These are phyloP conservation scores for Micromonas commoda DNA, from an alignment of 139 green algal genomes.

Conservation along the genomic window DNA sequence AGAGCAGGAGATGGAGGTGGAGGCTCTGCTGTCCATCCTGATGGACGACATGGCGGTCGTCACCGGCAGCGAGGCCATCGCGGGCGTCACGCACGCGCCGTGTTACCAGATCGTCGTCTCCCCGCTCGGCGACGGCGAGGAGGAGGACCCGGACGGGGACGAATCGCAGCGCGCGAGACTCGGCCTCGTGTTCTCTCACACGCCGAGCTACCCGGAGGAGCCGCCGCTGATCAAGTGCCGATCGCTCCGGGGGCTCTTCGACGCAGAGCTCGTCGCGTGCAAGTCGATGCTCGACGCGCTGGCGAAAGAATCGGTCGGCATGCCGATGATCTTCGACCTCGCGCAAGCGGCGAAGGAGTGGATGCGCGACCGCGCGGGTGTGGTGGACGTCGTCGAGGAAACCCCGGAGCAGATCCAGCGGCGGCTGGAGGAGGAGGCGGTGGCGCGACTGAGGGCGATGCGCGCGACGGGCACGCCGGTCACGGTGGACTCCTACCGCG, in stretches of 20 bases:
- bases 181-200: constrained; percentile 32
- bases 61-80: background rate
- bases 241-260: background rate
- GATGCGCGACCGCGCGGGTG: background rate
- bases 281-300: background rate
- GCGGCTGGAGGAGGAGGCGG: constrained; percentile 21
- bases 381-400: background rate
- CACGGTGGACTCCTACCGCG: constrained; percentile 24
- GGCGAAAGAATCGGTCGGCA: background rate
- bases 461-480: constrained; percentile 22
- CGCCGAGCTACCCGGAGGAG: constrained; percentile 33
- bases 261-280: background rate
- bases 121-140: constrained; percentile 28
- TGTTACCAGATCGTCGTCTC: constrained; percentile 25
- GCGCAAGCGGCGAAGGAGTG: constrained; percentile 5
- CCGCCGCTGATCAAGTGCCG: constrained; percentile 20
- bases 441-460: constrained; percentile 12
- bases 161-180: background rate
- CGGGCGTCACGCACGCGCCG: background rate
- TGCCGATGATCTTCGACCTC: constrained; percentile 20
- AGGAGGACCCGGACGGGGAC: constrained; percentile 26
- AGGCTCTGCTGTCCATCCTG: constrained; percentile 46
- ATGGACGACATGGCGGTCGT: constrained; percentile 41
- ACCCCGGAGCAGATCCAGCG: background rate
- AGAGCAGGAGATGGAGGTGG: constrained; percentile 48